Base-by-base conservation (phyloP, 83 land plant species). In the Picea engelmannii region DNA sequence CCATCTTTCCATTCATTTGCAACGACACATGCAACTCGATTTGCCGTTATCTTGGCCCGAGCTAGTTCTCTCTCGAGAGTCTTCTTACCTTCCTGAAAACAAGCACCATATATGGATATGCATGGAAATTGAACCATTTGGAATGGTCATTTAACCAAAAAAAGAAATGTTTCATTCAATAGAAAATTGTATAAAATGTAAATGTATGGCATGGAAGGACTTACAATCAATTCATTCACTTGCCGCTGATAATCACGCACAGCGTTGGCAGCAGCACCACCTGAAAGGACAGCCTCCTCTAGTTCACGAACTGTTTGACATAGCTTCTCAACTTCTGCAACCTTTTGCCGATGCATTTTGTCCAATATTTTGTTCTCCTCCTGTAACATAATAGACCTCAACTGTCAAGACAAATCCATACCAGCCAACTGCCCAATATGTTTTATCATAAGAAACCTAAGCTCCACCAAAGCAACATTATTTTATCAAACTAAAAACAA, bases 211-310 rank as follows among this genome's bases (percentile, higher is more conserved):
- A 55, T 55, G 60, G 60, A 15, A 55, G 21, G 5, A 44, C 77
- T 82, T 87, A 92, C 94, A 81, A 85, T 92, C 87, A 92, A 84
- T 81, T 95, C 93, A 40, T 93, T 91, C 73, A 96, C 92, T 93
- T 96, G 92, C 52, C 98, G 90, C 82, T 96, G 94, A 81, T 90
- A 93, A 82, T 96, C 98, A 60, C 98, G 84, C 49, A 93, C 98
- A 83, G 99, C 98, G 88, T 96, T 96, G 42, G 96, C 99, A 76
- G 96, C 96, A 79, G 99, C 96, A 82, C 95, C 99, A 76, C 99
- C 96, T 75, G 99, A 92, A 80, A 96, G 93, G 66, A 96, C 91
- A 79, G 98, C 96, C 82, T 96, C 99, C 80, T 95, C 98, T 16
- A 96, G 91, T 66, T 96, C 98, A 31, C 91, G 78, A 16, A 96